Evolutionary conservation across 371 early-diverging fungal genomes (phyloP), one percentile per base, ranked within the genome.

Genomic region (Syncephalastrum sp.): DNA sequence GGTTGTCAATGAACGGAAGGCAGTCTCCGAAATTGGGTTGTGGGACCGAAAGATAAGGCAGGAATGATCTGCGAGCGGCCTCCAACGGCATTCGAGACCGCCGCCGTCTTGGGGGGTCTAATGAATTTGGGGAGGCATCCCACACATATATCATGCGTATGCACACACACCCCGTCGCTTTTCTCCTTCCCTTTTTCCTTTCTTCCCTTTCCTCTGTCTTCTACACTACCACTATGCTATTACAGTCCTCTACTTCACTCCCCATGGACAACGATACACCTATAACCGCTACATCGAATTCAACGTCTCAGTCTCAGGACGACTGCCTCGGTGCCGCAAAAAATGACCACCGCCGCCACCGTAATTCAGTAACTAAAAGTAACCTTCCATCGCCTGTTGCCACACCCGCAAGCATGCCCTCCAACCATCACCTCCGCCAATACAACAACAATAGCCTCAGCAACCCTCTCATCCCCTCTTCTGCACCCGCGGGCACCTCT

Each of bases 201-300:
- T 46, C 48, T 54, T 47, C 50, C 42, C 23, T 42, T 45, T n/a
- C 27, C 13, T n/a, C 48, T 50, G 12, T 50, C 47, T 17, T 25
- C 56, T 61, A 57, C 21, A 21, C 42, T 42, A 45, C 50, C 42
- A 49, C 43, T 43, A 45, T 23, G 47, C 45, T 58, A 43, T 51
- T 58, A 24, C 51, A 58, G 17, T 19, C 54, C 43, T 55, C 56
- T 16, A 44, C 14, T 19, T 29, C 12, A 59, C 45, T 21, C 10
- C 38, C 38, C 10, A 33, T 33, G 38, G 12, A 33, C 12, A 12
- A 33, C 38, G 38, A 33, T 33, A 33, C 38, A 10, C 38, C 38
- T 6, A 10, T 33, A 33, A 33, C 7, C 38, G 10, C 38, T 33
- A 8, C 38, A 8, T 33, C 38, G 12, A 33, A 5, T 12, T 12